A percentile compares a stretch with the other conserved stretches of the same genome.
Conservation (phyloP, 2,329 filamentous ascomycete genomes). For the Sodiomyces alkalinus region DNA sequence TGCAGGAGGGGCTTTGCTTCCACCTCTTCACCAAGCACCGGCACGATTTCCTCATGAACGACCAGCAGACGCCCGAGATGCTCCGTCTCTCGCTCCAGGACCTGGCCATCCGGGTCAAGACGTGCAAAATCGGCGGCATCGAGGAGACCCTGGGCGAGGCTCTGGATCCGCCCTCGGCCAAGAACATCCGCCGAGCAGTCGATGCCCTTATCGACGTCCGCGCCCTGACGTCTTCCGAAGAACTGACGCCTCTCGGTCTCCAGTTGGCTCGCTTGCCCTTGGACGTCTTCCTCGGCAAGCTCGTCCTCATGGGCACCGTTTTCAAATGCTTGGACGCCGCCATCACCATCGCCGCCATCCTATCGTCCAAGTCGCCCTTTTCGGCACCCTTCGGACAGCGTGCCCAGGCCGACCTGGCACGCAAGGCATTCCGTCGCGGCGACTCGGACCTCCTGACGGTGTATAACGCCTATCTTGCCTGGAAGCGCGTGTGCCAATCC, state of each 20-base stretch:
- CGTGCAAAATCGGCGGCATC: constrained; percentile 88
- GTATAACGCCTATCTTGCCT: constrained; percentile 84
- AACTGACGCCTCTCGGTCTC: constrained; percentile 70
- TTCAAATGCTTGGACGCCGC: constrained; percentile 88
- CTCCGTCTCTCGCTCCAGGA: constrained; percentile 87
- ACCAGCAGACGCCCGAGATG: constrained; percentile 95
- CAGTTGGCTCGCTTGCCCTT: constrained; percentile 81
- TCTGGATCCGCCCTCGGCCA: constrained; percentile 75
- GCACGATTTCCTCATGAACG: constrained; percentile 71
- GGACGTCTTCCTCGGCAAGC: constrained; percentile 88
- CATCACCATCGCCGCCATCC: constrained; percentile 79
- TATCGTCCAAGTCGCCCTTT: constrained; percentile 92
- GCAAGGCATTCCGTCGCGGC: constrained; percentile 64
- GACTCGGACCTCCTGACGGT: constrained; percentile 87
- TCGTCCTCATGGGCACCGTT: constrained; percentile 72
- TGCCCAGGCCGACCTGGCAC: constrained; percentile 65
- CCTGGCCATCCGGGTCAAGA: constrained; percentile 89
- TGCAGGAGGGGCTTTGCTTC: constrained; percentile 89
- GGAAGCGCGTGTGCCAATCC: constrained; percentile 68
- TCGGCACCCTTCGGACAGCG: constrained; percentile 73
- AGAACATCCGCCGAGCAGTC: constrained; percentile 85
- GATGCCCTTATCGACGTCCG: constrained; percentile 89
- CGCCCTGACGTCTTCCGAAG: constrained; percentile 66
- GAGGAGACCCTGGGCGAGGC: constrained; percentile 80
- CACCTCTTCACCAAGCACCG: constrained; percentile 86